Evolutionary conservation across 148 eudicot species (phyloP).

Genomic region (Chenopodium berlandieri): DNA sequence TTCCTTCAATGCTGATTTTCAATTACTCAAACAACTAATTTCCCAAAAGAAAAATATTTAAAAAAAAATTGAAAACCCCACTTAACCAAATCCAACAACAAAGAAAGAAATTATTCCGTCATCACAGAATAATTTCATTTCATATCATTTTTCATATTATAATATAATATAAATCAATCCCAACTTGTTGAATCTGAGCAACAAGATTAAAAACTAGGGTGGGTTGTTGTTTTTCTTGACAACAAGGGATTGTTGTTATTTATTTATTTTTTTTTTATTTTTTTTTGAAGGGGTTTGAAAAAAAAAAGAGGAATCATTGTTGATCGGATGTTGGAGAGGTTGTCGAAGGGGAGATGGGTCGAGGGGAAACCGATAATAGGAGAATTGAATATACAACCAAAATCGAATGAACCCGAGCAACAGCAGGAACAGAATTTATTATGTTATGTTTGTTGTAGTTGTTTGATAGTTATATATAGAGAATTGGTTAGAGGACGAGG

Average conservation of each 20-base stretch:
- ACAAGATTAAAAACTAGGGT: not conserved
- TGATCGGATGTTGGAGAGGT: constrained; percentile 27
- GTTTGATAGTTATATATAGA: not conserved
- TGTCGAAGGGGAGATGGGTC: not conserved
- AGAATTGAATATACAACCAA: not conserved
- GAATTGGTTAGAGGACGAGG: constrained; percentile 43
- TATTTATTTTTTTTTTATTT: no score
- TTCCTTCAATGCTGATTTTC: not conserved
- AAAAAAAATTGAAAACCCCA: no score
- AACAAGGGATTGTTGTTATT: not conserved
- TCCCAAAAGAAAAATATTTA: no score
- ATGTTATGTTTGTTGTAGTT: not conserved
- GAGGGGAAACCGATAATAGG: not conserved
- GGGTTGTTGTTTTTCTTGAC: not conserved
- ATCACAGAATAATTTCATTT: no score
- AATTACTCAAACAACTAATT: no score
- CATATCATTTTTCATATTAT: no score
- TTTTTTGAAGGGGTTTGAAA: not conserved
- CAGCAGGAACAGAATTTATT: no score
- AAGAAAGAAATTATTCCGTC: no score
- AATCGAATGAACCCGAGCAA: no score
- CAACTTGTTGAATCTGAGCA: not conserved
- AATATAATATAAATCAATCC: no score
- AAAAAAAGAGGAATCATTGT: not conserved
- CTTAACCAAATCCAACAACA: no score